Percentiles rank a stretch among this genome's conserved stretches.
Evolutionary conservation across 345 rosid species (phyloP).

Genomic region (Anastatica hierochuntica): DNA sequence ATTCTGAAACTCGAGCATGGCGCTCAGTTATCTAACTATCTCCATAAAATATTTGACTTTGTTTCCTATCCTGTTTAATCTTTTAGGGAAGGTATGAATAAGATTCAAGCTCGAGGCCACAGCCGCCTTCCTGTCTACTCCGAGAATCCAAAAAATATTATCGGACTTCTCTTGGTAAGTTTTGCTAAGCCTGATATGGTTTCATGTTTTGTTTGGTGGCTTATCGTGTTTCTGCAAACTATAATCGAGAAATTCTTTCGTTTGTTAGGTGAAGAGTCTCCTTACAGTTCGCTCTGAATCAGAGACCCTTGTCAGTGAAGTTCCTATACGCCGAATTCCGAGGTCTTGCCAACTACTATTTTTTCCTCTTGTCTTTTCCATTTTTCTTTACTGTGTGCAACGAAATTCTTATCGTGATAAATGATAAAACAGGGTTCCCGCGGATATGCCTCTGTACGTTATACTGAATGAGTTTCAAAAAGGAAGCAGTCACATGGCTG

Average conservation of each 20-base stretch:
- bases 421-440: conserved; percentile 64
- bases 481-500: conserved; percentile 99
- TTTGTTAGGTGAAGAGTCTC: conserved; percentile 75
- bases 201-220: not conserved
- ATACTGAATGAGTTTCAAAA: conserved; percentile 95
- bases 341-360: conserved; percentile 32
- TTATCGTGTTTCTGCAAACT: not conserved
- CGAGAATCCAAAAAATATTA: conserved; percentile 72
- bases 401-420: not conserved
- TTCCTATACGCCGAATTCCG: conserved; percentile 87
- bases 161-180: conserved; percentile 87
- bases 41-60: not conserved
- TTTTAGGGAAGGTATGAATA: conserved; percentile 88
- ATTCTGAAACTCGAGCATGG: not conserved
- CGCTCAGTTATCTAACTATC: not conserved
- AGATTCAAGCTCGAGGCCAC: conserved; percentile 88
- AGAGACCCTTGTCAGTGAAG: conserved; percentile 83
- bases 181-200: conserved; percentile 2
- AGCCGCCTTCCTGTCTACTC: conserved; percentile 93
- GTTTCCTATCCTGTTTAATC: not conserved
- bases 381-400: not conserved
- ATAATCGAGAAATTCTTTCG: conserved; percentile 4
- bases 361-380: not conserved
- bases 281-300: conserved; percentile 95
- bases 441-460: conserved; percentile 94